A percentile compares a stretch with the other conserved stretches of the same genome.
These are phyloP conservation scores for Hansenula sp. DNA, from an alignment of 1,139 yeast genomes.

Conservation along the genomic window DNA sequence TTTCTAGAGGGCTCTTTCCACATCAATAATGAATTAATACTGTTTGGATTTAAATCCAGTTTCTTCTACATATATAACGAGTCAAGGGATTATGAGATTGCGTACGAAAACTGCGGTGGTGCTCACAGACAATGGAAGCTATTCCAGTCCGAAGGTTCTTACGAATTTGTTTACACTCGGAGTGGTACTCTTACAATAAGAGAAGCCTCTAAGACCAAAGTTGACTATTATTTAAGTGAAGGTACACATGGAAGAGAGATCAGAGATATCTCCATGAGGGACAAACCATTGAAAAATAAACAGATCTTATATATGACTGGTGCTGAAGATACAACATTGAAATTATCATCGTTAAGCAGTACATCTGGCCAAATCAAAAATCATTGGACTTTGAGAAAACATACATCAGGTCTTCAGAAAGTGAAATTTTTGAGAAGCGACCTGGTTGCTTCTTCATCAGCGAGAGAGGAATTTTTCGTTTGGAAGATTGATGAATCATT, in stretches of 20 bases:
- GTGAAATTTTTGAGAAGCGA: conserved; percentile 56
- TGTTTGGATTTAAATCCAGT: conserved; percentile 82
- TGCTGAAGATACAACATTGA: conserved; percentile 83
- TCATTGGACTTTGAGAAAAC: conserved; percentile 68
- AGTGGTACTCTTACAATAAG: conserved; percentile 41
- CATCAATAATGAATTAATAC: conserved; percentile 44
- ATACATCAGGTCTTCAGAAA: conserved; percentile 84
- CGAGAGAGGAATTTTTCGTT: conserved; percentile 81
- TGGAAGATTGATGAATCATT: conserved; percentile 56
- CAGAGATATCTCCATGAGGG: conserved; percentile 56
- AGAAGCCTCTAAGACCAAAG: conserved; percentile 20
- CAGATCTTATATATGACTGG: conserved; percentile 57
- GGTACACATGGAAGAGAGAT: conserved; percentile 94
- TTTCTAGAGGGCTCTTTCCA: conserved; percentile 72
- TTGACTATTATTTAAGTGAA: conserved; percentile 33
- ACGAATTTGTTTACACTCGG: conserved; percentile 50
- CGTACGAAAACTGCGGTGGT: conserved; percentile 84
- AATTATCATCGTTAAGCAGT: conserved; percentile 44
- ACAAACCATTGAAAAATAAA: conserved; percentile 17
- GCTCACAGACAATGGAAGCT: conserved; percentile 82
- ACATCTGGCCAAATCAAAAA: conserved; percentile 39
- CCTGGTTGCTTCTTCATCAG: conserved; percentile 69
- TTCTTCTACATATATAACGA: conserved; percentile 82
- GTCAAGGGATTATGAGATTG: conserved; percentile 65
- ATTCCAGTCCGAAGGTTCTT: conserved; percentile 23